These are phyloP conservation scores for Dipodascopsis uninucleata DNA, from an alignment of 805 yeast genomes.

Conservation along the genomic window DNA sequence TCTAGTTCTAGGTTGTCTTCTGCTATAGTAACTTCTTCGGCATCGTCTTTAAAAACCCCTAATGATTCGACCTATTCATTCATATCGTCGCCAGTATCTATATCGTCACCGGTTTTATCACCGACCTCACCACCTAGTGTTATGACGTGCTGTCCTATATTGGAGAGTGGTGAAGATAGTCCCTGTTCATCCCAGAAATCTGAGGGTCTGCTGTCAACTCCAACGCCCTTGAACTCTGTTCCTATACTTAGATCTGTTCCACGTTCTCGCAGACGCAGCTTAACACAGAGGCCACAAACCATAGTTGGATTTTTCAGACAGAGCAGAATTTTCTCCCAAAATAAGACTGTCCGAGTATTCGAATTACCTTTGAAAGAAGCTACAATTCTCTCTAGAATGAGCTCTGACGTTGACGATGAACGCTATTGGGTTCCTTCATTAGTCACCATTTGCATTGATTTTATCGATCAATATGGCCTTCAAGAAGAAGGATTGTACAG, in stretches of 20 bases:
- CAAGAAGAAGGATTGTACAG: slow-evolving; percentile 36
- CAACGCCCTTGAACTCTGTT: not conserved
- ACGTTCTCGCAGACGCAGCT: slow-evolving; percentile 11
- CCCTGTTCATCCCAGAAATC: too few species aligned
- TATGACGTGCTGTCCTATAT: too few species aligned
- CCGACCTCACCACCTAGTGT: too few species aligned
- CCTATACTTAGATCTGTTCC: slow-evolving; percentile 5
- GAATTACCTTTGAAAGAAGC: slow-evolving; percentile 28
- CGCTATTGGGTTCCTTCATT: slow-evolving; percentile 29
- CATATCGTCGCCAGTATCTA: too few species aligned
- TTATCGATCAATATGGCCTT: slow-evolving; percentile 29
- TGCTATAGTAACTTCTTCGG: too few species aligned
- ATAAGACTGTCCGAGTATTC: slow-evolving; percentile 17
- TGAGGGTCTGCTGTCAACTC: too few species aligned
- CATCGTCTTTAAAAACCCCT: too few species aligned
- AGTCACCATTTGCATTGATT: slow-evolving; percentile 25
- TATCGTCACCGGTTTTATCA: too few species aligned
- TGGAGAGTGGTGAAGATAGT: too few species aligned
- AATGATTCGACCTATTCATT: too few species aligned
- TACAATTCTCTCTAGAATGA: slow-evolving; percentile 21
- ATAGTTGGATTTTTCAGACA: slow-evolving; percentile 24
- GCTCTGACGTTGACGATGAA: slow-evolving; percentile 13
- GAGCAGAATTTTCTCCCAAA: slow-evolving; percentile 12
- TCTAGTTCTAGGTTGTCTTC: too few species aligned
- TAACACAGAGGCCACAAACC: slow-evolving; percentile 19